phyloP scores from a whole-genome alignment of 176 grass and related monocot genomes.

The Aegilops bicornis region DNA sequence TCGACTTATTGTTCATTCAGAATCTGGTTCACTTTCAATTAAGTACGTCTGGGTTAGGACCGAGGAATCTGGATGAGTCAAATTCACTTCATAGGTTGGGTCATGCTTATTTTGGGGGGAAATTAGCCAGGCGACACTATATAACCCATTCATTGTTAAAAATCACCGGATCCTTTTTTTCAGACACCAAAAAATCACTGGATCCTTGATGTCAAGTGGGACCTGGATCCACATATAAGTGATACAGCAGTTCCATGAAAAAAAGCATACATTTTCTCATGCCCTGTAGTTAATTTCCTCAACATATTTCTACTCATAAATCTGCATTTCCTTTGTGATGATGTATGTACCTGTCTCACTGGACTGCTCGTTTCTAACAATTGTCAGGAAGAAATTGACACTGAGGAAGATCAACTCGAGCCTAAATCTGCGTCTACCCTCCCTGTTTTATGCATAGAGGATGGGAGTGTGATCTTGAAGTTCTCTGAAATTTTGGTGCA shows the following conservation, averaged over 20 bases:
- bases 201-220: not conserved
- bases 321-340: constrained; percentile 16
- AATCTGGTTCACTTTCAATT: not conserved
- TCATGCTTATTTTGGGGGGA: not conserved
- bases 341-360: constrained; percentile 16
- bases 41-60: not conserved
- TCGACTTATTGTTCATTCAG: not conserved
- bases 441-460: constrained; percentile 86
- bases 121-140: not conserved
- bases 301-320: constrained; percentile 10
- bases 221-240: not conserved
- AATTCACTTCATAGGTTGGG: not conserved
- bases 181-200: not conserved
- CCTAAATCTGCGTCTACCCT: constrained; percentile 53
- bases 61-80: not conserved
- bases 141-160: not conserved
- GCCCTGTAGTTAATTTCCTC: not conserved
- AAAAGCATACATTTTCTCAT: not conserved
- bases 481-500: constrained; percentile 95
- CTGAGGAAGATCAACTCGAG: constrained; percentile 50
- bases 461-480: constrained; percentile 75
- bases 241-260: constrained; percentile 4
- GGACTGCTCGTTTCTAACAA: constrained; percentile 29
- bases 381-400: constrained; percentile 48
- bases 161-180: not conserved